Conservation (phyloP, 2,329 filamentous ascomycete species). For the Ascochyta pisi region DNA sequence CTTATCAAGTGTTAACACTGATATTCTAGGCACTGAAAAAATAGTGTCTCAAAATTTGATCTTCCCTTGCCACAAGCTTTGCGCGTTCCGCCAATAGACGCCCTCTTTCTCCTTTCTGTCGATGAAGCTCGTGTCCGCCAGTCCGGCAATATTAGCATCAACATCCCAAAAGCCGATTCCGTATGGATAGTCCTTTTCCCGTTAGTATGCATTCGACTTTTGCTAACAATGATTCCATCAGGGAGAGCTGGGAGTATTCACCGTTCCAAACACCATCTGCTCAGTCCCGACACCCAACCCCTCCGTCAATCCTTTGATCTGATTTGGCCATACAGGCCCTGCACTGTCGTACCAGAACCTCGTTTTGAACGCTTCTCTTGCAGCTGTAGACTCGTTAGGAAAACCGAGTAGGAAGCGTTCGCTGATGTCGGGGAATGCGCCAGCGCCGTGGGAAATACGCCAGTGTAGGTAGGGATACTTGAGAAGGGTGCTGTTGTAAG, state of each 20-base stretch:
- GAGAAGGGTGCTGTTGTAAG: slow-evolving; percentile 29
- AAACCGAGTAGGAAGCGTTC: slow-evolving; percentile 46
- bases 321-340: slow-evolving; percentile 46
- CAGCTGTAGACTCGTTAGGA: slow-evolving; percentile 30
- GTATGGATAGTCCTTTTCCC: slow-evolving; percentile 43
- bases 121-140: slow-evolving; percentile 35
- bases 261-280: slow-evolving; percentile 49
- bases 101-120: slow-evolving; percentile 31
- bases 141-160: slow-evolving; percentile 39
- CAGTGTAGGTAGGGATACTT: slow-evolving; percentile 42
- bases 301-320: slow-evolving; percentile 45
- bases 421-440: slow-evolving; percentile 46
- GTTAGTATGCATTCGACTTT: not conserved
- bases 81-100: slow-evolving; percentile 38
- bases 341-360: slow-evolving; percentile 50
- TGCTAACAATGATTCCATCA: too few relatives aligned
- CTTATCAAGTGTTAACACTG: not conserved
- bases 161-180: slow-evolving; percentile 49
- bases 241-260: slow-evolving; percentile 20
- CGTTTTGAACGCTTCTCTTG: slow-evolving; percentile 37
- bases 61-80: slow-evolving; percentile 36
- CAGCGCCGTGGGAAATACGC: slow-evolving; percentile 46
- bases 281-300: slow-evolving; percentile 34
- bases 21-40: not conserved
- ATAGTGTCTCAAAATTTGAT: slow-evolving; percentile 3